Evolutionary conservation across 495 filamentous ascomycete genomes (phyloP).

Genomic region (Talaromyces stipitatus): DNA sequence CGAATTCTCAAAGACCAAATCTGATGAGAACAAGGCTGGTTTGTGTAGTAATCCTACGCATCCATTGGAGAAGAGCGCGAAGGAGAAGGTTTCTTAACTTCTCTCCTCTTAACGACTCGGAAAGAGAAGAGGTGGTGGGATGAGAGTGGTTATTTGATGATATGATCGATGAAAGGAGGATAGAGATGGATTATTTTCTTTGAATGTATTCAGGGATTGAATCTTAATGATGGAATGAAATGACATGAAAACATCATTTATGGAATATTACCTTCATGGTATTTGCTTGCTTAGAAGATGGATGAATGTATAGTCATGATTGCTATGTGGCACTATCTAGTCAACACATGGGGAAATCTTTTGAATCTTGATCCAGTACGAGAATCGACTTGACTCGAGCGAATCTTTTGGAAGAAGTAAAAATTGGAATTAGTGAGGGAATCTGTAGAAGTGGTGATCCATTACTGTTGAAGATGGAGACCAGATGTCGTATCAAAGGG

Average conservation of each 20-base stretch:
- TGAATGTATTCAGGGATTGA: not conserved
- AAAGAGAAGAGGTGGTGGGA: not conserved
- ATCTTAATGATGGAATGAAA: not conserved
- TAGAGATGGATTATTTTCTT: not conserved
- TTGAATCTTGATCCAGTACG: not conserved
- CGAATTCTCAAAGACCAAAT: conserved; percentile 29
- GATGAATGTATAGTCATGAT: not conserved
- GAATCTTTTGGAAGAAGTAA: no score
- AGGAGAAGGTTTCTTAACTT: conserved; percentile 44
- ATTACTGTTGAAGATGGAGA: not conserved
- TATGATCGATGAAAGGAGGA: not conserved
- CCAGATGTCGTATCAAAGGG: not conserved
- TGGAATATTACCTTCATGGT: no score
- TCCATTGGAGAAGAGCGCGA: conserved; percentile 58
- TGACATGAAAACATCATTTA: no score
- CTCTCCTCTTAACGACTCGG: not conserved
- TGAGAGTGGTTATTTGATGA: no score
- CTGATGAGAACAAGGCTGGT: conserved; percentile 24
- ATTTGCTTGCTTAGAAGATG: not conserved
- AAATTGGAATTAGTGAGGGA: no score
- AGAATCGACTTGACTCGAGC: no score
- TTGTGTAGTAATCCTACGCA: conserved; percentile 61
- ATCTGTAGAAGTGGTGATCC: not conserved
- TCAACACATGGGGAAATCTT: not conserved
- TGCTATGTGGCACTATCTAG: not conserved